Evolutionary conservation across 305 asterid genomes (phyloP).

Genomic region (Fraxinus nigra): DNA sequence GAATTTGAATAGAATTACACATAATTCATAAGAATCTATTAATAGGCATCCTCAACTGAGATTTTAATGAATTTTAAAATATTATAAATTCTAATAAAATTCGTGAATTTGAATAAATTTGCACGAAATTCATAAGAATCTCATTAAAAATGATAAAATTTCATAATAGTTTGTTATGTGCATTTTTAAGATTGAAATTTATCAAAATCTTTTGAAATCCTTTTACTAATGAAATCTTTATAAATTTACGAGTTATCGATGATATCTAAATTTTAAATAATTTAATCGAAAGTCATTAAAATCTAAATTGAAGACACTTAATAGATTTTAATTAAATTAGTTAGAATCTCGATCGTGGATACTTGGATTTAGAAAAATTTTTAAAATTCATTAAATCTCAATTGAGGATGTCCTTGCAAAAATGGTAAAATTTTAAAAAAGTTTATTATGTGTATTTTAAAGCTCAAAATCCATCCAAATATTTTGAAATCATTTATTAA

Average conservation of each 20-base stretch:
- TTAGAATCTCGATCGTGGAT: background rate
- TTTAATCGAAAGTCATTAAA: background rate
- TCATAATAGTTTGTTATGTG: background rate
- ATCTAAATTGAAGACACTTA: background rate
- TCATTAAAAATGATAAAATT: background rate
- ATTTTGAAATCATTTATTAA: no score
- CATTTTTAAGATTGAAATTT: background rate
- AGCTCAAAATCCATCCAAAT: background rate
- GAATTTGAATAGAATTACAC: no score
- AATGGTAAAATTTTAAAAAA: background rate
- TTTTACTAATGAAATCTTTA: background rate
- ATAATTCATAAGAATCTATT: no score
- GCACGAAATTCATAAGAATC: background rate
- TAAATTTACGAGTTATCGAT: background rate
- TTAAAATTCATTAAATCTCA: background rate
- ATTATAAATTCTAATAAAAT: background rate
- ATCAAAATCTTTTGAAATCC: background rate
- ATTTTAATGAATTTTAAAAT: no score
- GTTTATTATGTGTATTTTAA: background rate
- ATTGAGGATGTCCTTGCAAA: background rate
- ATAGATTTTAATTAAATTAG: no score
- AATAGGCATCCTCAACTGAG: background rate
- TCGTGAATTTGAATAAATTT: background rate
- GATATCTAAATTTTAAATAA: background rate
- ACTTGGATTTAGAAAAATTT: background rate